Evolutionary conservation across 306 rosid genomes (phyloP), one percentile per base, ranked within the genome.

Genomic region (Alnus rubra): DNA sequence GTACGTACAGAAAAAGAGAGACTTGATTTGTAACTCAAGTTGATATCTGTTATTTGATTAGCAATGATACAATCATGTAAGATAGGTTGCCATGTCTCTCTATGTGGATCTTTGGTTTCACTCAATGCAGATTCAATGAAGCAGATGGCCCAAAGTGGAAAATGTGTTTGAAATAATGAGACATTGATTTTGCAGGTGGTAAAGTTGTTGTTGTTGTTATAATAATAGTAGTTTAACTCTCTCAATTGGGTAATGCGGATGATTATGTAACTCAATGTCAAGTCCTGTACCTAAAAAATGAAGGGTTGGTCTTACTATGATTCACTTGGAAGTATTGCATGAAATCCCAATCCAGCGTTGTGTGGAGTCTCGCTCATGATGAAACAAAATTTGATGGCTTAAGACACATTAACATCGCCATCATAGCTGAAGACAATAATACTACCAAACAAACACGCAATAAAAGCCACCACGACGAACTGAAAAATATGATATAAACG

Each of bases 1-100:
- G 28, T 23, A 23, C 28, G 28, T 23, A 23, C 28, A 23, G 28
- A 23, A 23, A 23, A 23, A 23, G 28, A 23, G 28, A 23, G 28
- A 23, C 28, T 23, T 23, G 28, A 23, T 23, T 23, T 23, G 28
- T 23, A 23, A 23, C 28, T 23, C 28, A 23, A 23, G 28, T 23
- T 23, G 28, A 23, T 23, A 23, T 2, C 18, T 23, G 1, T 60
- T 69, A 71, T 56, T 62, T 13, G 37, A n/a, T 60, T 70, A 81
- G 84, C 72, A 70, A 60, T 37, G 14, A 76, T 76, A 51, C 73
- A 76, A 76, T 2, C 52, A 62, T 50, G 63, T 69, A 60, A 69
- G 68, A 62, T 76, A 81, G 73, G 31, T 81, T 15, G 52, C 72
- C 72, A 42, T 68, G 31, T 67, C 49, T 18, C 28, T 39, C 37